Percentiles rank a stretch among this genome's conserved stretches.
Conservation (phyloP, 371 early-diverging fungal species). For the Mucor racemosus region DNA sequence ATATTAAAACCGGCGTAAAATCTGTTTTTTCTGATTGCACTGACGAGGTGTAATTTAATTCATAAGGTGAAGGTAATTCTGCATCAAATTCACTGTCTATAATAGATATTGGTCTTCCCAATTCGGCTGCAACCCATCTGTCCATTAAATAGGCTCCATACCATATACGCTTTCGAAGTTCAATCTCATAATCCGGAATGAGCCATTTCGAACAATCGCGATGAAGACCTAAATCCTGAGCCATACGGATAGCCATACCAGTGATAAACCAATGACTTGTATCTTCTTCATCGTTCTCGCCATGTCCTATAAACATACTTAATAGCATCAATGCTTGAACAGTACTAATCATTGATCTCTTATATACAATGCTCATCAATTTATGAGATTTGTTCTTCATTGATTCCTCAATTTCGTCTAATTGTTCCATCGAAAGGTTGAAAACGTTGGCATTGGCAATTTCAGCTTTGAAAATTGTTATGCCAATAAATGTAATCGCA, state of each 20-base stretch:
- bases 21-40: neutral
- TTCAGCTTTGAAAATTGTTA: conserved; percentile 19
- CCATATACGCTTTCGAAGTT: conserved; percentile 50
- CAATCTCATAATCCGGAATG: conserved; percentile 46
- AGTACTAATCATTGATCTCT: conserved; percentile 44
- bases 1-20: conserved; percentile 22
- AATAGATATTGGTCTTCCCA: conserved; percentile 40
- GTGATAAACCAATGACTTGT: conserved; percentile 40
- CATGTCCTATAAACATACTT: conserved; percentile 33
- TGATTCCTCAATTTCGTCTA: conserved; percentile 12
- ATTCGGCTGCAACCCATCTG: conserved; percentile 42
- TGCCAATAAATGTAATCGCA: conserved; percentile 34
- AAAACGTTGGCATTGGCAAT: conserved; percentile 11
- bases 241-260: conserved; percentile 66
- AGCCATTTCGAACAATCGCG: conserved; percentile 43
- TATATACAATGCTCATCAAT: conserved; percentile 26
- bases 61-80: conserved; percentile 42
- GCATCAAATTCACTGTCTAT: conserved; percentile 48
- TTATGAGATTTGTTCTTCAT: conserved; percentile 32
- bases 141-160: conserved; percentile 45
- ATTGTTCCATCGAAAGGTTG: conserved; percentile 8
- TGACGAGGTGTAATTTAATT: conserved; percentile 21
- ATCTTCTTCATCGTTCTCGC: conserved; percentile 36
- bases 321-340: conserved; percentile 43
- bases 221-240: conserved; percentile 64